Evolutionary conservation across 2,329 filamentous ascomycete species (phyloP).

Genomic region (Neoarthrinium moseri): DNA sequence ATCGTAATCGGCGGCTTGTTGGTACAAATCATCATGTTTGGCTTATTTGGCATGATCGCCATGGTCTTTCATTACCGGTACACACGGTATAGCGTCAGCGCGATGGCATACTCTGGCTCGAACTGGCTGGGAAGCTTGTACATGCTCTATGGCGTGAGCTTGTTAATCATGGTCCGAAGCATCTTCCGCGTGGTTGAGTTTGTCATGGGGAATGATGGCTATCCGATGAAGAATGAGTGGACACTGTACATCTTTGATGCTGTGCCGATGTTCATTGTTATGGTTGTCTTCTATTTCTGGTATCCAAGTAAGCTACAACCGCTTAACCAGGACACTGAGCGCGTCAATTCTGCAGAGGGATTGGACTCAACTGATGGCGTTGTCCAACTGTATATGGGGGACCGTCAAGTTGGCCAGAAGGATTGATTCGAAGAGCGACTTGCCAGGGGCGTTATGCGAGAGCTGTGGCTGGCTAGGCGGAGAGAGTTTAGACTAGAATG

Average conservation of each 20-base stretch:
- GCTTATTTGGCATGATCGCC: constrained; percentile 50
- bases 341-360: too few relatives aligned
- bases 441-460: too few relatives aligned
- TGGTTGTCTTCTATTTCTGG: constrained; percentile 22
- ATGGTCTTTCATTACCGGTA: constrained; percentile 42
- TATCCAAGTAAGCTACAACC: too few relatives aligned
- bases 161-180: constrained; percentile 41
- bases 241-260: constrained; percentile 41
- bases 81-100: not conserved
- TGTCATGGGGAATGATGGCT: constrained; percentile 36
- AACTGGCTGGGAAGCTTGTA: constrained; percentile 26
- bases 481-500: too few relatives aligned
- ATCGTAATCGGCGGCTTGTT: constrained; percentile 56
- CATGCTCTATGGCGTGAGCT: constrained; percentile 36
- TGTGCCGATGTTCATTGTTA: constrained; percentile 35
- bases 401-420: too few relatives aligned
- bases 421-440: too few relatives aligned
- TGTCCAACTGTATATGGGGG: too few relatives aligned
- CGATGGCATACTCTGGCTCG: not conserved
- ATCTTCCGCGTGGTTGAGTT: constrained; percentile 46
- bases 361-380: too few relatives aligned
- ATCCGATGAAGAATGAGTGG: constrained; percentile 38
- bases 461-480: too few relatives aligned
- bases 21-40: constrained; percentile 57
- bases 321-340: too few relatives aligned